Percentiles rank a stretch among this genome's conserved stretches.
Evolutionary conservation across 2,329 filamentous ascomycete genomes (phyloP).

Genomic region (Phoma sp.): DNA sequence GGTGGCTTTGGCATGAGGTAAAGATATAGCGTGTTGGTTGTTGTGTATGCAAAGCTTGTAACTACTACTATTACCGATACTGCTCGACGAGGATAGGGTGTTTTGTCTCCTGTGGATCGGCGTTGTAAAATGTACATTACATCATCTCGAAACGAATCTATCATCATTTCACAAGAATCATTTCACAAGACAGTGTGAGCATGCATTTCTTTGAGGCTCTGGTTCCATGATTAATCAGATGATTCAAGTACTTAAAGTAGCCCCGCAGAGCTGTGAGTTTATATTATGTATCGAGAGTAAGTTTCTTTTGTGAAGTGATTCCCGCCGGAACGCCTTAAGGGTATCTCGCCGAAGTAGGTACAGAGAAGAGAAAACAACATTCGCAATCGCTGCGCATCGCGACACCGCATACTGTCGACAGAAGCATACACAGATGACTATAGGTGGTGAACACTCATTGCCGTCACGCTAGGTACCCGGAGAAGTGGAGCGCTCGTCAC

Average conservation of each 20-base stretch:
- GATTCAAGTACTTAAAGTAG: no score
- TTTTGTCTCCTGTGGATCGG: neutral
- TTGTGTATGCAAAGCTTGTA: conserved; percentile 10
- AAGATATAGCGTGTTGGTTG: neutral
- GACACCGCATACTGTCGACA: neutral
- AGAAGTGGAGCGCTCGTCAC: neutral
- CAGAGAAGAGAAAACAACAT: conserved; percentile 3
- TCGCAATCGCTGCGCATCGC: neutral
- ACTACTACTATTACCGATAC: conserved; percentile 3
- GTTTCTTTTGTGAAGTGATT: neutral
- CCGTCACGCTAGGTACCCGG: neutral
- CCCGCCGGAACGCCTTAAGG: neutral
- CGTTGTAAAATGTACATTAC: conserved; percentile 19
- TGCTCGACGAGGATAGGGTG: conserved; percentile 3
- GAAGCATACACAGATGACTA: no score
- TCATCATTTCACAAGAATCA: neutral
- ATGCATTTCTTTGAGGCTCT: no score
- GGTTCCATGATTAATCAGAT: no score
- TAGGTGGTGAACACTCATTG: neutral
- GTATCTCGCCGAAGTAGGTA: conserved; percentile 16
- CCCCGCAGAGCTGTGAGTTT: no score
- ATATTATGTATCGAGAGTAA: no score
- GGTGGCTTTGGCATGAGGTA: conserved; percentile 44
- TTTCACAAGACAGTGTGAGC: neutral
- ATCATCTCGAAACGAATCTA: conserved; percentile 5